A percentile compares a stretch with the other conserved stretches of the same genome.
Conservation (phyloP, 805 yeast genomes). For the Candida pseudoglaebosa region DNA sequence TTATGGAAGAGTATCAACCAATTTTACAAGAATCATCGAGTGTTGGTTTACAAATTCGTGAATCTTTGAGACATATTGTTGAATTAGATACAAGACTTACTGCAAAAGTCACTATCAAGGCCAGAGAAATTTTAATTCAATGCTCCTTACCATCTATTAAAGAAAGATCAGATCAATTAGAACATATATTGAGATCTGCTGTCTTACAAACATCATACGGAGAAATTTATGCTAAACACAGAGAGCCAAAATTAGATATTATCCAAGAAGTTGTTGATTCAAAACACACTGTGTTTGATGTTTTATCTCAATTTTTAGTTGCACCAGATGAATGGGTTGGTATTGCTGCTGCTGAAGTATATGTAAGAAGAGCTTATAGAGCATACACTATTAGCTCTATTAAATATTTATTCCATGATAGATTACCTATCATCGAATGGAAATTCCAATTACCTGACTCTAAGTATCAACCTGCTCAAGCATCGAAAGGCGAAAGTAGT, state of each 20-base stretch:
- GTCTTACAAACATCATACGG: conserved; percentile 90
- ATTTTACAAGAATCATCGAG: conserved; percentile 67
- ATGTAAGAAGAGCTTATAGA: conserved; percentile 93
- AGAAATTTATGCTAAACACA: conserved; percentile 68
- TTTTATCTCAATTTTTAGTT: conserved; percentile 83
- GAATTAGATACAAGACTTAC: conserved; percentile 87
- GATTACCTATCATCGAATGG: conserved; percentile 79
- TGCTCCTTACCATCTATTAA: conserved; percentile 94
- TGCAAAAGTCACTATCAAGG: conserved; percentile 90
- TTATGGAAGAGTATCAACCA: conserved; percentile 78
- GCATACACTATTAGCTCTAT: conserved; percentile 87
- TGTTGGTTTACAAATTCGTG: conserved; percentile 64
- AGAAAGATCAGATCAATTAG: conserved; percentile 96
- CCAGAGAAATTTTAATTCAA: conserved; percentile 93
- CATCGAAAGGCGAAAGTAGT: conserved; percentile 31
- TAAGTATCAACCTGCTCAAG: conserved; percentile 54
- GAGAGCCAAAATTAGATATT: conserved; percentile 75
- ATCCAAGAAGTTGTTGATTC: conserved; percentile 93
- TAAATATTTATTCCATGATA: conserved; percentile 50
- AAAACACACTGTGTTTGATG: conserved; percentile 93
- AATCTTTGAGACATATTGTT: conserved; percentile 71
- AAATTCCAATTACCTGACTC: conserved; percentile 83
- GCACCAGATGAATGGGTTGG: conserved; percentile 84
- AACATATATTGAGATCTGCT: conserved; percentile 88
- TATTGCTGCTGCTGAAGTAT: conserved; percentile 95